Evolutionary conservation across 2,329 filamentous ascomycete species (phyloP), one percentile per base, ranked within the genome.

Genomic region (Aureobasidium subglaciale): DNA sequence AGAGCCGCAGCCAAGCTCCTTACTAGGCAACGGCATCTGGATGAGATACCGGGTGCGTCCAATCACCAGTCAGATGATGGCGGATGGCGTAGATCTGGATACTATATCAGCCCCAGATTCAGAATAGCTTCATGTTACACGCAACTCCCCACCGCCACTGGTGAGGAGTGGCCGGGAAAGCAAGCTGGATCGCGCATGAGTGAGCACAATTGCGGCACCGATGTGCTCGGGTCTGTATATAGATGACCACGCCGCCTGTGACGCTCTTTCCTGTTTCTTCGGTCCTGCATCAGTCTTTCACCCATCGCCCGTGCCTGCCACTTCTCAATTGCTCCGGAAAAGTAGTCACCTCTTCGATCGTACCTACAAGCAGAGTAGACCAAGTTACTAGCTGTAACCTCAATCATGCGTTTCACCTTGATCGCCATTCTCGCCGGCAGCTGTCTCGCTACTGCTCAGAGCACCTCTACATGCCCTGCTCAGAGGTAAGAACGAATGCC

Each of bases 401-500:
- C 37, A 49, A 56, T n/a, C 20, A 56, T 59, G 54, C 57, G 40
- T 30, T 55, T 56, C 48, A 52, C 3, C 32, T 22, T 55, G 20
- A 35, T 61, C 53, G 60, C 64, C 55, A 49, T 68, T 53, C 53
- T 67, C 55, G 49, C 65, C 57, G 72, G 68, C 59, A 71, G 71
- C 59, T 71, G 48, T 25, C 16, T 73, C 74, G 48, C 48, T 41
- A 25, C 35, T 13, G 48, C 48, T 52, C 48, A 52, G 58, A 64
- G 72, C 58, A 52, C 48, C 24, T 70, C 62, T 65, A 66, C 25
- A 63, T 69, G 59, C 50, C 64, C 50, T 63, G 66, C 46, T 61
- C 70, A 75, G 60, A 70, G 68, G 72, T 74, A 65, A 55, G 68
- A 55, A 9, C 22, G 18, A 48, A 22, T 34, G 20, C 13, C 13